These are phyloP conservation scores for Paulownia fortunei DNA, from an alignment of 257 asterid species.

Conservation along the genomic window DNA sequence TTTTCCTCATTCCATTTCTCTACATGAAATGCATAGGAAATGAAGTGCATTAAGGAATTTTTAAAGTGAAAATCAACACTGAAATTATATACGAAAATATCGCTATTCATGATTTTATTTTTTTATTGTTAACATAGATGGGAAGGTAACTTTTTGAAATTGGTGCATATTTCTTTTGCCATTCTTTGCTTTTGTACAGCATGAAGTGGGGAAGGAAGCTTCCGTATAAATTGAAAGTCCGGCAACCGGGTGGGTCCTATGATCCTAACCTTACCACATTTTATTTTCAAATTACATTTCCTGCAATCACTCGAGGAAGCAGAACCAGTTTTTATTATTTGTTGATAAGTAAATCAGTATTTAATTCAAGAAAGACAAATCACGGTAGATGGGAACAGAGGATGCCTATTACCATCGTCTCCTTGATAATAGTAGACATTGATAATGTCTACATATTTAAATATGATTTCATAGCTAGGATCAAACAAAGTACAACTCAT, in stretches of 20 bases:
- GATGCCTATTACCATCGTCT: background rate
- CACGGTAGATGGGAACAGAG: background rate
- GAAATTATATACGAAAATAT: background rate
- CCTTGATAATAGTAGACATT: background rate
- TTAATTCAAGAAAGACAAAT: conserved; percentile 9
- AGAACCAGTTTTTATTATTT: background rate
- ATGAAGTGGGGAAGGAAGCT: too few relatives aligned
- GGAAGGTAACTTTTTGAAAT: too few relatives aligned
- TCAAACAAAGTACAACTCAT: conserved; percentile 21
- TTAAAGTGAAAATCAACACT: background rate
- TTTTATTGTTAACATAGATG: too few relatives aligned
- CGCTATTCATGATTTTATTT: too few relatives aligned
- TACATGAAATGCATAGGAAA: background rate
- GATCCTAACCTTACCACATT: background rate
- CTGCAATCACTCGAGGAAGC: too few relatives aligned
- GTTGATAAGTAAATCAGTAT: background rate
- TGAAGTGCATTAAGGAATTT: background rate
- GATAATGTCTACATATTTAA: background rate
- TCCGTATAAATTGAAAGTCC: too few relatives aligned
- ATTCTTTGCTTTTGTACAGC: too few relatives aligned
- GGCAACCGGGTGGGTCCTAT: conserved; percentile 6
- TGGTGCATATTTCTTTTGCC: too few relatives aligned
- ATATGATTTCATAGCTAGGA: background rate
- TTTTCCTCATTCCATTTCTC: background rate
- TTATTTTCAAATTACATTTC: background rate